Base-by-base conservation (phyloP, 257 asterid genomes). In the Gardenia jasminoides region DNA sequence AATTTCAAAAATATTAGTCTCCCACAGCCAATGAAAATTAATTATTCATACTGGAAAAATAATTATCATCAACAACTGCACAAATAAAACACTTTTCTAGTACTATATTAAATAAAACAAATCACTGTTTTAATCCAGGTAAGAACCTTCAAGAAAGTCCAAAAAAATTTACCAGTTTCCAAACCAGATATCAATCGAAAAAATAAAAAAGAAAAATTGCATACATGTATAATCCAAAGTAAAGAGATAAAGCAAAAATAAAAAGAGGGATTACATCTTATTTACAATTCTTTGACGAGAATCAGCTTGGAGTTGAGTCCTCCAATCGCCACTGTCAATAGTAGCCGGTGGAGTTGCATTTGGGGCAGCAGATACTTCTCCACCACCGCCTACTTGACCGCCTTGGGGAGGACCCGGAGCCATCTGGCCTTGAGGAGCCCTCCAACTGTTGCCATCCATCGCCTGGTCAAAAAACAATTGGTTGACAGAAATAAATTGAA, bases 231-330 rank as follows among this genome's bases (percentile, higher is more conserved):
- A 48, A 48, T 6, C 20, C 59, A 64, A 71, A 22, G 10, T 46
- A 39, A n/a, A n/a, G n/a, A n/a, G n/a, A n/a, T n/a, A 33, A 79
- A 69, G 39, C n/a, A 4, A 24, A 58, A 72, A 72, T 70, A n/a
- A 52, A 2, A 30, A 62, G 36, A 50, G 48, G 54, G 26, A 0
- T 84, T 86, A 88, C 96, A 91, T 87, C 88, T 88, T 91, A 78
- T 89, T 92, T 7, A 93, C 98, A 67, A 90, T 90, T 87, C 91
- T 87, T 72, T 89, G 90, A 56, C 98, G 91, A 56, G 93, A 85
- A 76, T 89, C 91, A 0, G 88, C 84, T 50, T 84, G 92, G 17
- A 94, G 89, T 82, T 87, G 96, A 77, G 78, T n/a, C n/a, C n/a
- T n/a, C n/a, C n/a, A n/a, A n/a, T n/a, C n/a, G n/a, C n/a, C n/a